These are phyloP conservation scores for Cercospora sp. DNA, from an alignment of 2,329 filamentous ascomycete genomes.

Conservation along the genomic window DNA sequence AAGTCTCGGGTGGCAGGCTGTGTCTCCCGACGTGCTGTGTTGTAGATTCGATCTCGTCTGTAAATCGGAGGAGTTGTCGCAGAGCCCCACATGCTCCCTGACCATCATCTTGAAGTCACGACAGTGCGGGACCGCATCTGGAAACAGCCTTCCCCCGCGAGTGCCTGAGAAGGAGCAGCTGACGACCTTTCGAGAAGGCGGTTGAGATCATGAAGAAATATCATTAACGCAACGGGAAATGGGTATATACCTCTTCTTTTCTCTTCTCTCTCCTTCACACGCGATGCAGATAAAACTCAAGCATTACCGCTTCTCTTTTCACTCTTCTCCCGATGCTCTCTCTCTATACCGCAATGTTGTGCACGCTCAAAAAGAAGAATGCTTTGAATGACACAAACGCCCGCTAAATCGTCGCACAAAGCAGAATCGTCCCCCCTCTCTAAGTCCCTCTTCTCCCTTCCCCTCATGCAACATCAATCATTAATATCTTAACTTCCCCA, in stretches of 20 bases:
- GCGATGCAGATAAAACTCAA: not conserved
- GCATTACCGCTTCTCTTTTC: not conserved
- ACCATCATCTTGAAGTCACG: no score
- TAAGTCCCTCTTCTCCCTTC: not conserved
- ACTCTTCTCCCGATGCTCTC: not conserved
- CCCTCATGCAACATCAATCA: conserved; percentile 5
- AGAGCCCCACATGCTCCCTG: no score
- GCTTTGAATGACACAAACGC: not conserved
- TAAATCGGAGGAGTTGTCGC: no score
- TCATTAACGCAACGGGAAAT: conserved; percentile 4
- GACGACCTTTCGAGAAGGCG: not conserved
- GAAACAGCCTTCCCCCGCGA: no score
- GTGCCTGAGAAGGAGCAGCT: not conserved
- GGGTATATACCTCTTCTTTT: conserved; percentile 11
- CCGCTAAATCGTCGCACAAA: not conserved
- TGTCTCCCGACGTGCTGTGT: no score
- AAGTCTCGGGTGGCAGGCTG: no score
- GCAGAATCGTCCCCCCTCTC: not conserved
- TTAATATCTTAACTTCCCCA: conserved; percentile 53
- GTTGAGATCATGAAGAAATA: not conserved
- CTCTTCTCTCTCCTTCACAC: not conserved
- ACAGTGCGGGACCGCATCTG: no score
- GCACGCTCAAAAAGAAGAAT: not conserved
- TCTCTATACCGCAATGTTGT: not conserved
- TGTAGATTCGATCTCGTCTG: no score